Evolutionary conservation across 2,329 filamentous ascomycete species (phyloP).

Genomic region (Aspergillus pseudotamarii): DNA sequence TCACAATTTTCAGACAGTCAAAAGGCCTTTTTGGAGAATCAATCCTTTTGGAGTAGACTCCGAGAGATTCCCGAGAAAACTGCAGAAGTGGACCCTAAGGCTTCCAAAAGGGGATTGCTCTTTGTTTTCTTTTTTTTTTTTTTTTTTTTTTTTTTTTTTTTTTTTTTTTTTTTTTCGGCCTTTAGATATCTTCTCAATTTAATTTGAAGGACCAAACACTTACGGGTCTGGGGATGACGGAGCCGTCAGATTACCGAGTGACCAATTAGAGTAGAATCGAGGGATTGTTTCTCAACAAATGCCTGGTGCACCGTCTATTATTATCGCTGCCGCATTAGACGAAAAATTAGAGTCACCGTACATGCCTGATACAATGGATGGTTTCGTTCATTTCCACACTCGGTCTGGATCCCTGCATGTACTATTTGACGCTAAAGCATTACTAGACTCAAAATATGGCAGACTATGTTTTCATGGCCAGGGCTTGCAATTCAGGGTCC

Average conservation of each 20-base stretch:
- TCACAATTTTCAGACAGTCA: background rate
- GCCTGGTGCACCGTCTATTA: background rate
- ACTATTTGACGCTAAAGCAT: background rate
- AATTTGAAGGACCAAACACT: background rate
- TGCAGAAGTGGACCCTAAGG: conserved; percentile 3
- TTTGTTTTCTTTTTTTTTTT: background rate
- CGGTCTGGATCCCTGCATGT: background rate
- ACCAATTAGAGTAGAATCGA: background rate
- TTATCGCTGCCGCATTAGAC: background rate
- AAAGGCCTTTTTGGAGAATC: background rate
- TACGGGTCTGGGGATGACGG: background rate
- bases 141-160: background rate
- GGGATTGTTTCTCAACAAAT: background rate
- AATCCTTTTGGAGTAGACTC: background rate
- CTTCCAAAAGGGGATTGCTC: background rate
- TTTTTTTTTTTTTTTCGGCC: background rate
- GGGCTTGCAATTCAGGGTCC: background rate
- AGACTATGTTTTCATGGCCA: background rate
- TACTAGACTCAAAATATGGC: background rate
- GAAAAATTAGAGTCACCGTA: background rate
- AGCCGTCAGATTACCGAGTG: background rate
- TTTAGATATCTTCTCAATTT: background rate
- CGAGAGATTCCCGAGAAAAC: conserved; percentile 15
- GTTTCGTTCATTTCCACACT: background rate
- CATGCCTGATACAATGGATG: background rate